A percentile compares a stretch with the other conserved stretches of the same genome.
phyloP scores from a whole-genome alignment of 2,329 filamentous ascomycete genomes.

The Lachnellula cervina region DNA sequence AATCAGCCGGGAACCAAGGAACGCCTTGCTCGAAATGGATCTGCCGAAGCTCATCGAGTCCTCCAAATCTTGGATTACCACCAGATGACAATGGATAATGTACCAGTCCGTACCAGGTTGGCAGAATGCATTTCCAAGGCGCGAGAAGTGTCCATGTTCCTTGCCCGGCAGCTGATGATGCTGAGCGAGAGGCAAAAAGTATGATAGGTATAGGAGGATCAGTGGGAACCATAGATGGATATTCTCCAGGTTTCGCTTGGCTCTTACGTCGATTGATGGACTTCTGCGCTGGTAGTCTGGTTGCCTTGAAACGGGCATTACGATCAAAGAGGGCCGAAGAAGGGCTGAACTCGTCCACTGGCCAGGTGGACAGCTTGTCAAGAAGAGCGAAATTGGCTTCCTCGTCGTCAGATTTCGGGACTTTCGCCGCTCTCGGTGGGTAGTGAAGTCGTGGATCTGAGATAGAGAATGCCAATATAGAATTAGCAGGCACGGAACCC shows the following conservation, averaged over 20 bases:
- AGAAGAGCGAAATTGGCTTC: constrained; percentile 42
- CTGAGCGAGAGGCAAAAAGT: constrained; percentile 56
- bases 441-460: constrained; percentile 77
- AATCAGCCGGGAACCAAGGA: constrained; percentile 85
- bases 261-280: constrained; percentile 73
- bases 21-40: constrained; percentile 72
- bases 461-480: constrained; percentile 66
- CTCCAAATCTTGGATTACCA: constrained; percentile 76
- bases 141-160: constrained; percentile 79
- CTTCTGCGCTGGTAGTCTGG: constrained; percentile 68
- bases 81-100: constrained; percentile 76
- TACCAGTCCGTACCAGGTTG: constrained; percentile 82
- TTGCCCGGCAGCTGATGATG: constrained; percentile 45
- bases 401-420: constrained; percentile 35
- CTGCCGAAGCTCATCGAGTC: constrained; percentile 73
- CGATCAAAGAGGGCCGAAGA: constrained; percentile 63
- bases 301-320: constrained; percentile 58
- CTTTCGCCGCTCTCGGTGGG: constrained; percentile 57
- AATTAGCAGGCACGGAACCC: constrained; percentile 62
- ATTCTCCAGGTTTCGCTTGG: constrained; percentile 55
- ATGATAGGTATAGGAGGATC: constrained; percentile 78
- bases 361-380: constrained; percentile 62
- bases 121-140: constrained; percentile 83
- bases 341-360: constrained; percentile 49
- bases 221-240: constrained; percentile 49